These are phyloP conservation scores for Fusarium brevicatenulatum DNA, from an alignment of 2,329 filamentous ascomycete genomes.

Conservation along the genomic window DNA sequence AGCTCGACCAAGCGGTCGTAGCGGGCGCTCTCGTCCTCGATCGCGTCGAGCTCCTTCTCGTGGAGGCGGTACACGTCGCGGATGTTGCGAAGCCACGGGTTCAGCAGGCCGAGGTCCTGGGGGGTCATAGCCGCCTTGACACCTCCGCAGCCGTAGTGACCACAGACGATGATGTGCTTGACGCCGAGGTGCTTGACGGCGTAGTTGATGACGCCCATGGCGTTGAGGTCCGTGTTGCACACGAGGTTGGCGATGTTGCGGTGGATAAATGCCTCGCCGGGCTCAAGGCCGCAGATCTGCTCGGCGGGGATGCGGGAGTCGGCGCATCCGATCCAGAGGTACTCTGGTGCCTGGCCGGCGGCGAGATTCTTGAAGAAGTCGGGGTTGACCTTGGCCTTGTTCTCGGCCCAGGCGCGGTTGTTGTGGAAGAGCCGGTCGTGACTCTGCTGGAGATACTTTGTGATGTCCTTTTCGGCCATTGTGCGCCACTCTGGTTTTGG, in stretches of 20 bases:
- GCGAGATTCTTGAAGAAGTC: conserved; percentile 72
- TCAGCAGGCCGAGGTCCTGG: conserved; percentile 75
- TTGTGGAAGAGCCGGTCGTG: conserved; percentile 76
- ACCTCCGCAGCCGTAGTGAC: conserved; percentile 81
- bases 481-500: conserved; percentile 36
- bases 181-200: conserved; percentile 83
- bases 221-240: conserved; percentile 81
- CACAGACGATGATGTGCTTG: conserved; percentile 83
- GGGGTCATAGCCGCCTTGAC: conserved; percentile 80
- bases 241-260: conserved; percentile 95
- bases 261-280: conserved; percentile 94
- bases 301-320: conserved; percentile 94
- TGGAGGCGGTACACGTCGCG: conserved; percentile 78
- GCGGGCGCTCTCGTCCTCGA: conserved; percentile 67
- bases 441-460: conserved; percentile 67
- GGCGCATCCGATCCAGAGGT: conserved; percentile 90
- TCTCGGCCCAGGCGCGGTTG: conserved; percentile 73
- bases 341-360: conserved; percentile 74
- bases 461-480: conserved; percentile 56
- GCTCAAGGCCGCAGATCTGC: conserved; percentile 81
- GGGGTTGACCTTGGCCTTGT: conserved; percentile 67
- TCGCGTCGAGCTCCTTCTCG: conserved; percentile 74
- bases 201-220: conserved; percentile 86
- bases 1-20: conserved; percentile 81
- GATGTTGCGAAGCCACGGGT: conserved; percentile 80